phyloP scores from a whole-genome alignment of 1,139 yeast species.

The Nadsonia starkeyi-henricii region DNA sequence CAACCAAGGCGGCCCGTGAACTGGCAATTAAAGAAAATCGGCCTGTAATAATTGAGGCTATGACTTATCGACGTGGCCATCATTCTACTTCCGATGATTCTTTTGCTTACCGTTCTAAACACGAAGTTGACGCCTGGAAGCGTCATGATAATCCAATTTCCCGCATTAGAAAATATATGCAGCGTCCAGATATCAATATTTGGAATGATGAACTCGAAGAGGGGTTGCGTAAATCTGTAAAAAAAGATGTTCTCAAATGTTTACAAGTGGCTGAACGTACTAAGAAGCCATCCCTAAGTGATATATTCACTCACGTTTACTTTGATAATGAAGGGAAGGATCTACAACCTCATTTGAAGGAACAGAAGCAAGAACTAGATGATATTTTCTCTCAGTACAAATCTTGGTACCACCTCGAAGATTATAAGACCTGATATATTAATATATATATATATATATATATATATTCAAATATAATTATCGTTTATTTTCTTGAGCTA shows the following conservation, averaged over 20 bases:
- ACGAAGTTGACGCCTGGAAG: slow-evolving; percentile 26
- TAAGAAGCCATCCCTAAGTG: slow-evolving; percentile 18
- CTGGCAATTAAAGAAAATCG: slow-evolving; percentile 19
- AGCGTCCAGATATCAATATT: slow-evolving; percentile 14
- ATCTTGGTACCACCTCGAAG: not conserved
- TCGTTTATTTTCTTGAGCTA: too few relatives aligned
- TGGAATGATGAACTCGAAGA: slow-evolving; percentile 23
- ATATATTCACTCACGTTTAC: slow-evolving; percentile 19
- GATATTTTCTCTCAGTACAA: slow-evolving; percentile 12
- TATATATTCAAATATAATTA: too few relatives aligned
- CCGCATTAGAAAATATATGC: slow-evolving; percentile 24
- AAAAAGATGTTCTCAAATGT: slow-evolving; percentile 17
- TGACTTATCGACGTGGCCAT: slow-evolving; percentile 26
- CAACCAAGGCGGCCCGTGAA: slow-evolving; percentile 19
- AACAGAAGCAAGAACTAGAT: slow-evolving; percentile 19
- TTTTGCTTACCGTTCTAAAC: slow-evolving; percentile 23
- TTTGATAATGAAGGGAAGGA: slow-evolving; percentile 16
- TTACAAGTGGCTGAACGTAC: slow-evolving; percentile 22
- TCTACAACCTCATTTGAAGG: slow-evolving; percentile 11
- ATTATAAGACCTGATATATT: not conserved
- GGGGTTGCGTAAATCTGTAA: slow-evolving; percentile 14
- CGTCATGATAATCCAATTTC: slow-evolving; percentile 24
- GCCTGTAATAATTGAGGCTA: slow-evolving; percentile 25
- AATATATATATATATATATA: too few relatives aligned
- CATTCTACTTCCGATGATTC: slow-evolving; percentile 27